Evolutionary conservation across 176 grass and related monocot species (phyloP).

Genomic region (Musa itinerans): DNA sequence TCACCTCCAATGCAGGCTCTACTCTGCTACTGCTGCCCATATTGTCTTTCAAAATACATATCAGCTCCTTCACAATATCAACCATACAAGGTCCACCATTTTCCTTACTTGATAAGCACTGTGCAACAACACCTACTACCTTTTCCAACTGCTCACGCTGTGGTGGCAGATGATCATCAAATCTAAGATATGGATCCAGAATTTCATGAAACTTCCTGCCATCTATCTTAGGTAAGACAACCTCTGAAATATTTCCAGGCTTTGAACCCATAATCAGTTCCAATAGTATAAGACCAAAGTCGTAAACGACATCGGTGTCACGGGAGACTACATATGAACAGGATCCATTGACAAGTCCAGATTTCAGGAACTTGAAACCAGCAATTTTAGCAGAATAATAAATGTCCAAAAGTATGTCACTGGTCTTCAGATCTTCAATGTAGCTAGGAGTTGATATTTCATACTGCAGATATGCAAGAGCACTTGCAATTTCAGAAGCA

Average conservation of each 20-base stretch:
- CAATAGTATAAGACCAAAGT: slow-evolving; percentile 63
- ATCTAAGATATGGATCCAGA: slow-evolving; percentile 58
- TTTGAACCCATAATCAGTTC: slow-evolving; percentile 62
- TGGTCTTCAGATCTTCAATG: slow-evolving; percentile 57
- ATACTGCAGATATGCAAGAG: slow-evolving; percentile 68
- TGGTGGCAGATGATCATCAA: slow-evolving; percentile 51
- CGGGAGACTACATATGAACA: slow-evolving; percentile 22
- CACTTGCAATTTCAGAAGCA: slow-evolving; percentile 66
- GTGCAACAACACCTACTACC: slow-evolving; percentile 54
- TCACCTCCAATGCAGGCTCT: slow-evolving; percentile 72
- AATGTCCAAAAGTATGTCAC: slow-evolving; percentile 59
- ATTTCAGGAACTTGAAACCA: slow-evolving; percentile 16
- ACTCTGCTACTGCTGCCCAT: slow-evolving; percentile 74
- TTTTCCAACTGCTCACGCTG: slow-evolving; percentile 54
- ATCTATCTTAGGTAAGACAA: slow-evolving; percentile 52
- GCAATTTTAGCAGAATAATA: slow-evolving; percentile 61
- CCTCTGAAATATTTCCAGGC: slow-evolving; percentile 41
- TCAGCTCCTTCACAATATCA: slow-evolving; percentile 51
- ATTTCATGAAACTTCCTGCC: slow-evolving; percentile 63
- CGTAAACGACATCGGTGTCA: slow-evolving; percentile 50
- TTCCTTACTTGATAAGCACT: slow-evolving; percentile 59
- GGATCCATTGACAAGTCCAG: slow-evolving; percentile 22
- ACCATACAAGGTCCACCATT: slow-evolving; percentile 39
- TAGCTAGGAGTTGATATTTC: slow-evolving; percentile 39
- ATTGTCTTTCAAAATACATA: slow-evolving; percentile 42